Evolutionary conservation across 768 basidiomycete genomes (phyloP), one percentile per base, ranked within the genome.

Genomic region (Pleurotus salmoneostramineus): DNA sequence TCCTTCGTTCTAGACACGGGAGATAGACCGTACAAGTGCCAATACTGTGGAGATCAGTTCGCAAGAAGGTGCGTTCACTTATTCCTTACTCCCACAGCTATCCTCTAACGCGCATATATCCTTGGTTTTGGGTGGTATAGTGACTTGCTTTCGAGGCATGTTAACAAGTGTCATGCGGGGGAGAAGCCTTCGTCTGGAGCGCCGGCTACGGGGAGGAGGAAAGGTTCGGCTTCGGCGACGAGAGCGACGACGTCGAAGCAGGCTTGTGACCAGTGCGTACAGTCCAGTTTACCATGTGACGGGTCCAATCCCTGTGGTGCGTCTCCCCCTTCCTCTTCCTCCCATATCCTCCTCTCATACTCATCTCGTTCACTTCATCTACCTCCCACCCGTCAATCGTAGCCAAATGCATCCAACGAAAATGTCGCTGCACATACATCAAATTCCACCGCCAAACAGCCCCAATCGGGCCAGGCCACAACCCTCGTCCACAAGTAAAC

Each of bases 11-110:
- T 73, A 93, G 91, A 94, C 72, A 93, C 91, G 40, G 91, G 91
- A 58, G 91, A 93, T 77, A 79, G 92, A 45, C 92, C 92, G 6
- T 94, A 94, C 79, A 91, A 91, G 66, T 94, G 92, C 64, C 86
- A 87, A 66, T 82, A 86, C 62, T 94, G 92, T 70, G 91, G 91
- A 37, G 92, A 94, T 75, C 91, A 93, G 72, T 94, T 94, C 67
- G 92, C 92, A 1, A 73, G 92, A 67, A 92, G 91, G 91, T 88
- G 47, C 8, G 69, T 68, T 52, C 57, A 6, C 36, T 56, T 52
- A 27, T 31, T 51, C 60, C 57, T 52, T 37, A 44, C 50, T 51
- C 34, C 50, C 50, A 27, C 42, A 56, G 45, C 52, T 56, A 47
- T 52, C 17, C 51, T 31, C 44, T 17, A 21, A 49, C 44, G 44